Base-by-base conservation (phyloP, 2,329 filamentous ascomycete species). In the Cordyceps tenuipes region DNA sequence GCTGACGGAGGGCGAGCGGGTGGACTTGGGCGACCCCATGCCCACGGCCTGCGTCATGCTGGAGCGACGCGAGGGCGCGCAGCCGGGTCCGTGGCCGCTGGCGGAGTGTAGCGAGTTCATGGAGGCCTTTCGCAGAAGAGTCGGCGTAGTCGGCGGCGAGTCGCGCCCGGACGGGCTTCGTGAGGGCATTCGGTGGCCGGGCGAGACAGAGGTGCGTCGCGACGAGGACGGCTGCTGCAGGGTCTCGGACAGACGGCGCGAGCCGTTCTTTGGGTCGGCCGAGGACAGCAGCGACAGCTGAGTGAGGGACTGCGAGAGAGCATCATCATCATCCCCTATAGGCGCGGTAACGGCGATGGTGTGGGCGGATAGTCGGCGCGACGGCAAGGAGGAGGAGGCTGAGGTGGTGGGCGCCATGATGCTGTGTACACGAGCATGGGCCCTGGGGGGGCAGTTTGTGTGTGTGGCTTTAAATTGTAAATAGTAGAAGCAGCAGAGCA, bases 101-200 rank as follows among this genome's bases (percentile, higher is more conserved):
- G 72, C 72, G 1, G 80, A 83, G 64, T 76, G 79, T 44, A 85
- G 70, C 36, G 82, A 85, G 68, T 79, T 84, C 64, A 78, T 77
- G 3, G 82, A 85, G 1, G 82, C 76, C 66, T 84, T 85, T 31
- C 80, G 77, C 44, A 82, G 70, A 6, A 85, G 71, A 0, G 76
- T 74, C 1, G 82, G 81, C 2, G 81, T 82, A 21, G 71, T 72
- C 5, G 79, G 76, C 58, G 77, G 73, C 5, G 79, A 77, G 12
- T 75, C 74, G 15, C 74, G 70, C 21, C 74, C 71, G 63, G 68
- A 79, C 57, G 66, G 79, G 74, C 69, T 80, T 68, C 68, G 77
- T 66, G 71, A 77, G 63, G 64, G 74, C 63, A 66, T 69, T 23
- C 67, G 74, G 60, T 66, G 73, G 49, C 49, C 49, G 8, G 79